Base-by-base conservation (phyloP, 306 rosid species). In the Vachellia collinsii region DNA sequence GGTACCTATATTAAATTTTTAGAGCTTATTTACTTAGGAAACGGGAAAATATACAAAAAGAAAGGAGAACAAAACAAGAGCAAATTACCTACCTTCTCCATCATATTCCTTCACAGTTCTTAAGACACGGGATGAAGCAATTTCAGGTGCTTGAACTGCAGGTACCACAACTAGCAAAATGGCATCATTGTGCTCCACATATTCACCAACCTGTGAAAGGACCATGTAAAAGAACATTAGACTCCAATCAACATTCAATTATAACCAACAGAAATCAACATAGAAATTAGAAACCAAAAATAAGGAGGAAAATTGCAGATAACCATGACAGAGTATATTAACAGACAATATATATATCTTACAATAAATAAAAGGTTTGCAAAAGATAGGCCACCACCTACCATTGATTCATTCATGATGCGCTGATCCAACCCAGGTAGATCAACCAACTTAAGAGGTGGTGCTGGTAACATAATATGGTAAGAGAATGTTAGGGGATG, bases 361-460 rank as follows among this genome's bases (percentile, higher is more conserved):
- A 68, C 38, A 34, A 66, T 61, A 41, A 65, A 53, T 22, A n/a
- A 38, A 42, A 19, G 46, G 41, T 61, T 77, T 56, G 53, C 69
- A 22, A 84, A 72, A 79, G 78, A 63, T 25, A 73, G 77, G 74
- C 23, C 79, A 77, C 39, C 70, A 77, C 89, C 87, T 89, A 93
- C 99, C 90, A 89, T 72, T 11, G 97, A 93, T 17, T 92, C 99
- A 88, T 91, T 97, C 86, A 85, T 80, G 67, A 80, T 88, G 84
- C 94, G 93, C 80, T 93, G 98, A 91, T 93, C 99, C 81, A 95
- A 82, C 77, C 99, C 98, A 64, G 98, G 99, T 80, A 95, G 87
- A 88, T 95, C 99, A 82, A 95, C 78, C 90, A 95, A 91, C 81
- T 91, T 95, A 73, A 95, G 87, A 65, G 99, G 86, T 39, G 99